Percentiles rank a stretch among this genome's conserved stretches.
Evolutionary conservation across 495 filamentous ascomycete species (phyloP).

Genomic region (Aspergillus funiculosus): DNA sequence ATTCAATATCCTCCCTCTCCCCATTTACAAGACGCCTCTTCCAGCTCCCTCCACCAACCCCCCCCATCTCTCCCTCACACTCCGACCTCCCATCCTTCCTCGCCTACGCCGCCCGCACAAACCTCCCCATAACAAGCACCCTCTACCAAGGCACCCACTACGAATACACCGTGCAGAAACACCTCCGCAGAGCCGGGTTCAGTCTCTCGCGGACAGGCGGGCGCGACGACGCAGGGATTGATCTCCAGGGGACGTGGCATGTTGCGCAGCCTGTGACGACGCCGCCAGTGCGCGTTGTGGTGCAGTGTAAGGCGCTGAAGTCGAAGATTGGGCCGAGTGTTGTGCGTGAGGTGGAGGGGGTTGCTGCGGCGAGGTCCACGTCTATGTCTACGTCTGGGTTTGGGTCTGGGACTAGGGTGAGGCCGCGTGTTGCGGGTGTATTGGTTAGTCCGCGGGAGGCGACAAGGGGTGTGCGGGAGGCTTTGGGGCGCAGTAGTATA

Average conservation of each 20-base stretch:
- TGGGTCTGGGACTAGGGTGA: constrained; percentile 28
- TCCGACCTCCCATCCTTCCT: constrained; percentile 65
- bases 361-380: constrained; percentile 65
- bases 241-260: constrained; percentile 76
- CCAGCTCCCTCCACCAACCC: constrained; percentile 32
- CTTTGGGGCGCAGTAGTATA: constrained; percentile 57
- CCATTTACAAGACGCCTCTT: constrained; percentile 40
- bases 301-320: constrained; percentile 75
- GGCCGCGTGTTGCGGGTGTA: constrained; percentile 48
- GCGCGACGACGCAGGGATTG: constrained; percentile 70
- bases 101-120: constrained; percentile 53
- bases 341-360: constrained; percentile 78
- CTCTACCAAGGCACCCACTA: constrained; percentile 49
- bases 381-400: too few species aligned
- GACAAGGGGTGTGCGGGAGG: constrained; percentile 57
- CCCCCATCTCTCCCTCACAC: constrained; percentile 52
- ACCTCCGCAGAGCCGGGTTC: constrained; percentile 60
- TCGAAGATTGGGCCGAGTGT: constrained; percentile 54
- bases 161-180: constrained; percentile 67
- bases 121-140: constrained; percentile 33
- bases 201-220: constrained; percentile 67
- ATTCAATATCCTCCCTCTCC: constrained; percentile 19
- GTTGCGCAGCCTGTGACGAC: constrained; percentile 2
- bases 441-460: constrained; percentile 52
- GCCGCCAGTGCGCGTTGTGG: constrained; percentile 53